Conservation (phyloP, 495 filamentous ascomycete species). For the Lichenothelia convexa region DNA sequence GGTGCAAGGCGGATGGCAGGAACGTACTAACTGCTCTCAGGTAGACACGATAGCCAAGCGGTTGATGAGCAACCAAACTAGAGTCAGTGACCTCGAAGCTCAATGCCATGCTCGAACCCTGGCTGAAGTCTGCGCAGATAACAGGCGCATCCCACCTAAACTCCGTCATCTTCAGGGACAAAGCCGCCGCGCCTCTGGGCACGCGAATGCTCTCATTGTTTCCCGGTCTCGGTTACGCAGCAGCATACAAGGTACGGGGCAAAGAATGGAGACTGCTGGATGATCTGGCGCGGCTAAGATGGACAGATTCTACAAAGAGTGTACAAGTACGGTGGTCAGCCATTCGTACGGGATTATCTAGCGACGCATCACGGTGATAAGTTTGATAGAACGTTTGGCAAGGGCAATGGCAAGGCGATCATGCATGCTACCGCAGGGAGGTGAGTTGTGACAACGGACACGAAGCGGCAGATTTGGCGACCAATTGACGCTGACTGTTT, state of each 20-base stretch:
- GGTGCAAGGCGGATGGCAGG: constrained; percentile 19
- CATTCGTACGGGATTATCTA: constrained; percentile 83
- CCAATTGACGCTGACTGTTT: not conserved
- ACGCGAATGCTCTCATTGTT: constrained; percentile 90
- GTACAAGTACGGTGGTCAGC: constrained; percentile 98
- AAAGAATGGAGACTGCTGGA: not conserved
- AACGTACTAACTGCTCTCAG: constrained; percentile 18
- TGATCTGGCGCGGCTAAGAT: not conserved
- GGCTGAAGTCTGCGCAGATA: constrained; percentile 3
- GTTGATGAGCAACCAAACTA: constrained; percentile 99
- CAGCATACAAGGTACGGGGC: constrained; percentile 85
- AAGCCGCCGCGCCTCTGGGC: constrained; percentile 46
- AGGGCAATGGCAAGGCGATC: constrained; percentile 93
- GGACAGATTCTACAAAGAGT: constrained; percentile 85
- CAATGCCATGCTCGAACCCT: not conserved
- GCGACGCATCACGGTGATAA: constrained; percentile 56
- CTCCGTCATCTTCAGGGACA: constrained; percentile 83
- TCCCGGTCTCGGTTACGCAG: constrained; percentile 89
- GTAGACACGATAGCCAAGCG: constrained; percentile 97
- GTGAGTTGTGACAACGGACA: constrained; percentile 24
- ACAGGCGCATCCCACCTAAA: constrained; percentile 48
- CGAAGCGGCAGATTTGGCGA: not conserved
- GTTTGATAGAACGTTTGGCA: constrained; percentile 83
- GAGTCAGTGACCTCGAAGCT: constrained; percentile 42
- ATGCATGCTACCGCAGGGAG: constrained; percentile 93